These are phyloP conservation scores for Zymoseptoria ardabiliae DNA, from an alignment of 2,329 filamentous ascomycete species.

Conservation along the genomic window DNA sequence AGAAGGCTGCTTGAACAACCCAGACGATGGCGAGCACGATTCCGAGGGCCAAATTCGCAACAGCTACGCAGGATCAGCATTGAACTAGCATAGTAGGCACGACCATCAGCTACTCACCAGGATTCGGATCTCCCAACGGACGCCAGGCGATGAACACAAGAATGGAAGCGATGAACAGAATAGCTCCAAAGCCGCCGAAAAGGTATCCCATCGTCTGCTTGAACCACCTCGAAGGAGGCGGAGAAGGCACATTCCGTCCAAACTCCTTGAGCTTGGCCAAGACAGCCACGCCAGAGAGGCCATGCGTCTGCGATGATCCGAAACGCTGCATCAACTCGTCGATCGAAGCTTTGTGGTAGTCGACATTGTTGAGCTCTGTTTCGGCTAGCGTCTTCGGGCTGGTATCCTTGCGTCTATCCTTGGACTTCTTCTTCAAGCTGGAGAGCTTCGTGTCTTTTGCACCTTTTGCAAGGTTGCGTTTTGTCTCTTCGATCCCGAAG, in stretches of 20 bases:
- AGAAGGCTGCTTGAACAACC: conserved; percentile 46
- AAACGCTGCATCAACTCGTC: conserved; percentile 55
- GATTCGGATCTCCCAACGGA: conserved; percentile 52
- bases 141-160: conserved; percentile 73
- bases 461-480: conserved; percentile 15
- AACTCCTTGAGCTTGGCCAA: conserved; percentile 50
- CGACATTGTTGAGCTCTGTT: conserved; percentile 41
- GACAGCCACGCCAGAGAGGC: conserved; percentile 54
- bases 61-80: conserved; percentile 41
- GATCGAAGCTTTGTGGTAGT: conserved; percentile 58
- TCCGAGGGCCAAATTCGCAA: conserved; percentile 64
- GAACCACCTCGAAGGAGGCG: conserved; percentile 54
- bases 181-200: conserved; percentile 68
- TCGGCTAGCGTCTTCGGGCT: conserved; percentile 4
- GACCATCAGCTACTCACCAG: conserved; percentile 23
- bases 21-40: conserved; percentile 68
- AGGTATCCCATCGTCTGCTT: conserved; percentile 60
- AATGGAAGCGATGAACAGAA: conserved; percentile 60
- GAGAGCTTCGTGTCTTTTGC: conserved; percentile 19
- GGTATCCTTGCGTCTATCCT: conserved; percentile 30
- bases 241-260: conserved; percentile 60
- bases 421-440: conserved; percentile 9
- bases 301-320: conserved; percentile 48
- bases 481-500: conserved; percentile 36
- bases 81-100: not conserved